Percentiles rank a stretch among this genome's conserved stretches.
phyloP scores from a whole-genome alignment of 2,329 filamentous ascomycete species.

The Zalaria obscura region DNA sequence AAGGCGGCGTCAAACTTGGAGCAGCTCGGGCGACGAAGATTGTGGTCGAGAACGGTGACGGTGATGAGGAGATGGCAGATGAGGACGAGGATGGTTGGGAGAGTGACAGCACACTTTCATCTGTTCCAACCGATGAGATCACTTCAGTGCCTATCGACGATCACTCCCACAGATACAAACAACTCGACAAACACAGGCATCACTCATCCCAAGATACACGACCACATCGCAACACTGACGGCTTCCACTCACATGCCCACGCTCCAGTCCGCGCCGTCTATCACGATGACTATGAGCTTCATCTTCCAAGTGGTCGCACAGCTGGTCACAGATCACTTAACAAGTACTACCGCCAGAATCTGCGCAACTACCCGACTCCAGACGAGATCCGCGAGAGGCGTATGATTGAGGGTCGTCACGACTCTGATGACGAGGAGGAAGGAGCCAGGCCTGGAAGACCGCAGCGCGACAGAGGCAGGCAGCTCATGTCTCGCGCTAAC shows the following conservation, averaged over 20 bases:
- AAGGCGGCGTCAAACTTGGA: conserved; percentile 55
- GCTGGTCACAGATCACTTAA: conserved; percentile 82
- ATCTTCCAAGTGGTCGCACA: conserved; percentile 77
- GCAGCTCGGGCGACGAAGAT: conserved; percentile 39
- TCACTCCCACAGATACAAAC: conserved; percentile 56
- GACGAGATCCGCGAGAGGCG: conserved; percentile 61
- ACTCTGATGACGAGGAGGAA: conserved; percentile 31
- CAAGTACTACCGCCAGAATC: conserved; percentile 84
- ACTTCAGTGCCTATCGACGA: conserved; percentile 64
- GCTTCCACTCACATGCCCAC: conserved; percentile 73
- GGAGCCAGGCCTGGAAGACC: conserved; percentile 16
- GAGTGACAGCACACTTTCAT: conserved; percentile 75
- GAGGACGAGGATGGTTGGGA: conserved; percentile 77
- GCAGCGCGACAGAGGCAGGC: conserved; percentile 17
- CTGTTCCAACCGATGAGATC: conserved; percentile 72
- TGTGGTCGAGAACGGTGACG: conserved; percentile 30
- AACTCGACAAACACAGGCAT: conserved; percentile 58
- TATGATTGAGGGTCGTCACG: conserved; percentile 37
- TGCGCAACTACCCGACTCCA: conserved; percentile 66
- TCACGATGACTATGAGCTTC: conserved; percentile 84
- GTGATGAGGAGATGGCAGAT: conserved; percentile 40
- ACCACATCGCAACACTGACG: conserved; percentile 59
- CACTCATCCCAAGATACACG: conserved; percentile 59
- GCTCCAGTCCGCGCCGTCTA: conserved; percentile 61
- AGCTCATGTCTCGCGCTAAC: conserved; percentile 49